Conservation (phyloP, 2,329 filamentous ascomycete species). For the Domatiomyces catenatus region DNA sequence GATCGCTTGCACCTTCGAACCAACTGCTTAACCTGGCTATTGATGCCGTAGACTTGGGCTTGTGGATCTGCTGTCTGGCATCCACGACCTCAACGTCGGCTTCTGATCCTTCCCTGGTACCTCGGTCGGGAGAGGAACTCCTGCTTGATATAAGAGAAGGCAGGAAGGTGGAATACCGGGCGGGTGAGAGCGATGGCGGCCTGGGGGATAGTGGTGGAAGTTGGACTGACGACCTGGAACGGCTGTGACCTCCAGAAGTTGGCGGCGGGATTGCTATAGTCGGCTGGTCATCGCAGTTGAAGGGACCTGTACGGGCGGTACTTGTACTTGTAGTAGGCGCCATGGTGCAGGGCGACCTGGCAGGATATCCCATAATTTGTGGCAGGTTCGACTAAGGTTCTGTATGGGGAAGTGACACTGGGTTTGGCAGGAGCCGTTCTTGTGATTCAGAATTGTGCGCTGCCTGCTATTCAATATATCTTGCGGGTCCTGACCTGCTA, state of each 20-base stretch:
- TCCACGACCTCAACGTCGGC: slow-evolving; percentile 1
- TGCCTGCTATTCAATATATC: not conserved
- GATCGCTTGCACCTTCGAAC: slow-evolving; percentile 38
- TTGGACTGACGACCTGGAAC: slow-evolving; percentile 12
- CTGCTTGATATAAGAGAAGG: slow-evolving; percentile 12
- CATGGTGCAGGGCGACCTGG: not conserved
- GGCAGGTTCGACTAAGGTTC: not conserved
- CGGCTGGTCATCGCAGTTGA: slow-evolving; percentile 2
- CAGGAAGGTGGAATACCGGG: slow-evolving; percentile 13
- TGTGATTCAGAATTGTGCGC: not conserved
- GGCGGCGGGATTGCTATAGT: slow-evolving; percentile 11
- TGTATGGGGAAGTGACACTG: not conserved
- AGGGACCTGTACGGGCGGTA: not conserved
- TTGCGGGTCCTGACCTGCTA: not conserved
- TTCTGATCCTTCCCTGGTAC: slow-evolving; percentile 7
- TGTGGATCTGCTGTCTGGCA: slow-evolving; percentile 4
- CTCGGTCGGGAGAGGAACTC: slow-evolving; percentile 13
- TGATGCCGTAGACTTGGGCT: slow-evolving; percentile 6
- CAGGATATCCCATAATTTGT: not conserved
- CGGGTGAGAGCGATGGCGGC: slow-evolving; percentile 11
- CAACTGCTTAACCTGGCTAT: slow-evolving; percentile 28
- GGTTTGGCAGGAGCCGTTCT: not conserved
- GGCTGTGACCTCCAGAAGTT: slow-evolving; percentile 10
- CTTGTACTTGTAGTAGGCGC: not conserved
- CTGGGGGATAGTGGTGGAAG: slow-evolving; percentile 12